A percentile compares a stretch with the other conserved stretches of the same genome.
phyloP scores from a whole-genome alignment of 257 asterid genomes.

The Parsonsia alboflavescens region DNA sequence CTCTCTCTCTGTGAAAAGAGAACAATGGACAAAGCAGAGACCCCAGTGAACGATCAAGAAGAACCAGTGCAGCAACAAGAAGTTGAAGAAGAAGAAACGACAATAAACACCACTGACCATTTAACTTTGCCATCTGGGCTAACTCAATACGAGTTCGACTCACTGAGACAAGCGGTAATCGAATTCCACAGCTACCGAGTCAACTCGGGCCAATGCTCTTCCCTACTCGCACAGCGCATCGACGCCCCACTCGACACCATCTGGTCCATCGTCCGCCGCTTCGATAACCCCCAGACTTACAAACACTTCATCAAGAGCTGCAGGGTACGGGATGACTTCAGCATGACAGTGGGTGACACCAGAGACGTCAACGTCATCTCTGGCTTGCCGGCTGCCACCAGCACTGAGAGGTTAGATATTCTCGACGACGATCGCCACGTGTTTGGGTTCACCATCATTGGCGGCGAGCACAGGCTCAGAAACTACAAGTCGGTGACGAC shows the following conservation, averaged over 20 bases:
- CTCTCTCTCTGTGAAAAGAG: not conserved
- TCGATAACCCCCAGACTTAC: conserved; percentile 78
- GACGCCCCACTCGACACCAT: conserved; percentile 60
- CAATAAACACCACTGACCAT: conserved; percentile 19
- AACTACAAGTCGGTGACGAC: conserved; percentile 68
- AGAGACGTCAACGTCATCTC: conserved; percentile 75
- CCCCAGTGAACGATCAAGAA: conserved; percentile 5
- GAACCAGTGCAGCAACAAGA: conserved; percentile 1
- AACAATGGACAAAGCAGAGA: conserved; percentile 16
- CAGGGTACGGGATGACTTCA: conserved; percentile 42
- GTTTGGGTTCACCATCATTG: conserved; percentile 71
- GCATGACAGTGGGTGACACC: conserved; percentile 48
- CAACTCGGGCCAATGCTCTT: conserved; percentile 65
- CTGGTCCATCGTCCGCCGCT: conserved; percentile 71
- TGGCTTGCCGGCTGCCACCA: conserved; percentile 87
- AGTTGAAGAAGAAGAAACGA: not conserved
- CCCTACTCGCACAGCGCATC: conserved; percentile 68
- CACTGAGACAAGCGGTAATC: conserved; percentile 39
- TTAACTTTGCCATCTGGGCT: conserved; percentile 38
- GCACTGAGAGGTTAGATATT: conserved; percentile 76
- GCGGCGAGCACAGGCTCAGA: conserved; percentile 81
- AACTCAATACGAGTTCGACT: conserved; percentile 55
- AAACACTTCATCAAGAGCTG: conserved; percentile 97
- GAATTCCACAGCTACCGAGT: conserved; percentile 69
- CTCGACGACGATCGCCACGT: conserved; percentile 74